Base-by-base conservation (phyloP, 1,139 yeast species). In the Zygosaccharomyces sapae region DNA sequence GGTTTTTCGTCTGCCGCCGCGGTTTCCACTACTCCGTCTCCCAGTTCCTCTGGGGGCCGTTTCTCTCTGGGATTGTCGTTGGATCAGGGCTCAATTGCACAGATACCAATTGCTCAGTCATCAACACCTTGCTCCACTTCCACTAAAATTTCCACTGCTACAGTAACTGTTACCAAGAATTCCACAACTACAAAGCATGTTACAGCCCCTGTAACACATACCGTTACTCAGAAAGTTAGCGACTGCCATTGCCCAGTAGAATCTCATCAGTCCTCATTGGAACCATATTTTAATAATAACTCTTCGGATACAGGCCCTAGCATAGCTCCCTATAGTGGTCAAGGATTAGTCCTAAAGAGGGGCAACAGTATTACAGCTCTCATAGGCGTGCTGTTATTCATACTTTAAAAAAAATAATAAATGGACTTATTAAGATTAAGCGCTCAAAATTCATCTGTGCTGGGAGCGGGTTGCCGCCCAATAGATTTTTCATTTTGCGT, bases 51-150 rank as follows among this genome's bases (percentile, higher is more conserved):
- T n/a, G n/a, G 22, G 12, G 22, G 5, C 4, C 29, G n/a, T 22
- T 36, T 36, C 30, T 36, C 39, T 4, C 8, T 36, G 27, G 39
- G 39, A 10, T 20, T 36, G 16, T 36, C 39, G n/a, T 36, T 22
- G 18, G 39, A 36, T 16, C 39, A 36, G 25, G 39, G 39, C 12
- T 36, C 39, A 10, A 20, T 36, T 22, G 27, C 39, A 6, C 30
- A 25, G 12, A 7, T n/a, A 9, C 3, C 39, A n/a, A 10, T 12
- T 18, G 10, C 16, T 5, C 24, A 19, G 8, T 16, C 37, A 10
- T 16, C 37, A 13, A 18, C 4, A 7, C 8, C 39, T 10, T 16
- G 10, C 25, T 36, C 22, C 9, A 36, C 29, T 16, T 34, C 37
- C 9, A 34, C 37, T 6, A 4, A 10, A 7, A 34, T 25, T 20